Conservation (phyloP, 805 yeast genomes). For the Kodamaea neixiangensis region DNA sequence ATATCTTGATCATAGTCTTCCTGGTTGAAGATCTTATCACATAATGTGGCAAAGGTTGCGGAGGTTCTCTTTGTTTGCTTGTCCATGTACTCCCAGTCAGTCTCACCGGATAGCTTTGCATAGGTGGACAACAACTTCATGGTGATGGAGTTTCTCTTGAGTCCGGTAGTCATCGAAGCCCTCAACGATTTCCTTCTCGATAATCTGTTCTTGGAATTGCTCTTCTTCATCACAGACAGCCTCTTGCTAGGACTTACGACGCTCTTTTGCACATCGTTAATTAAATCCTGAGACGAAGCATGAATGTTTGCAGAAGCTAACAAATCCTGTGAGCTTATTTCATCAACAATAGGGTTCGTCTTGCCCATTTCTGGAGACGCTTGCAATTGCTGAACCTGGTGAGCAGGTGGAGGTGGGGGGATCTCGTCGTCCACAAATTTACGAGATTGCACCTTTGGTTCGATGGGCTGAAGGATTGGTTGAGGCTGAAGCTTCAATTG, state of each 20-base stretch:
- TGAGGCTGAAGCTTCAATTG: conserved; percentile 7
- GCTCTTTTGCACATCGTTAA: conserved; percentile 1
- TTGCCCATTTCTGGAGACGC: conserved; percentile 12
- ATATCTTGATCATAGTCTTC: conserved; percentile 56
- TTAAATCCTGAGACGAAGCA: conserved; percentile 6
- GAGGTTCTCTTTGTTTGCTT: conserved; percentile 75
- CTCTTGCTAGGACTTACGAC: conserved; percentile 25
- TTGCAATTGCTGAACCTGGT: conserved; percentile 5
- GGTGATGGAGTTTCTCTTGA: conserved; percentile 70
- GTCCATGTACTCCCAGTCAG: conserved; percentile 69
- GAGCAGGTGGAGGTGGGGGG: conserved; percentile 11
- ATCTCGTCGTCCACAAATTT: not conserved
- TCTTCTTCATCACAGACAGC: conserved; percentile 26
- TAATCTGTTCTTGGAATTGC: conserved; percentile 31
- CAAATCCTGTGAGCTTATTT: conserved; percentile 20
- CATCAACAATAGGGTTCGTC: conserved; percentile 21
- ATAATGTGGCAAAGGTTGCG: conserved; percentile 73
- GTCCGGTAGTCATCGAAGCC: conserved; percentile 44
- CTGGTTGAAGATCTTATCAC: conserved; percentile 76
- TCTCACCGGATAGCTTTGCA: conserved; percentile 65
- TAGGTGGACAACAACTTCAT: conserved; percentile 70
- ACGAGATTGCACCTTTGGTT: not conserved
- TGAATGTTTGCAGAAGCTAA: conserved; percentile 32
- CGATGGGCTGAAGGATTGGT: conserved; percentile 5
- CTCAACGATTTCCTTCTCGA: conserved; percentile 39